Evolutionary conservation across 345 rosid genomes (phyloP), one percentile per base, ranked within the genome.

Genomic region (Reutealis trisperma): DNA sequence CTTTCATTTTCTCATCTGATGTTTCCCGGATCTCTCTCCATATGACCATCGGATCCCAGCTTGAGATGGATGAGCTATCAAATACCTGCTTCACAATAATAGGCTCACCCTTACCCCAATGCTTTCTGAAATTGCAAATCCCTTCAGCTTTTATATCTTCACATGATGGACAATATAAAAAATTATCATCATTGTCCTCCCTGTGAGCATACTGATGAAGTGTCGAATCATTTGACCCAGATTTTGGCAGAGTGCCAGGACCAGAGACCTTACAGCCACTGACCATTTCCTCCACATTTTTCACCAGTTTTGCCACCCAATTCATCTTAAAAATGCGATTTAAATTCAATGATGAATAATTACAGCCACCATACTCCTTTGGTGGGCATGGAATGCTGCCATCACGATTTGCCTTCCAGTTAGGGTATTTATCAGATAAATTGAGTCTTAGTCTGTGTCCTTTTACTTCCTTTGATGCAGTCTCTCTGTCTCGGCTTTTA

Each of bases 221-320:
- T 37, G 85, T 72, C 58, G 86, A 72, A 83, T 87, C 85, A 81
- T 64, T 73, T 14, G 73, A 2, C 55, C 81, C 86, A 61, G 73
- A 58, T 27, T 63, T 85, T 75, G 54, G 78, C 61, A 71, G 72
- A 80, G 83, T 59, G 45, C 69, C 74, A 79, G 78, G n/a, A 60
- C 85, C 86, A 78, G 79, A 63, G 75, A 91, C 89, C 85, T 81
- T 89, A 81, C 98, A 96, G 72, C 99, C 95, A 72, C 78, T 81
- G 74, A 92, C 98, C 93, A 96, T 87, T 84, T 96, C 98, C 83
- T 96, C 99, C 65, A 88, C 93, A 73, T 91, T 94, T 82, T 94
- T 96, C 72, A 92, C 97, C 81, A 94, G 93, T 78, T 92, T 94
- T 61, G 99, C 97, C 79, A 92, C 96, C 99, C 98, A 96, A 73